Conservation (phyloP, 768 basidiomycete species). For the Peribolospora baueri region DNA sequence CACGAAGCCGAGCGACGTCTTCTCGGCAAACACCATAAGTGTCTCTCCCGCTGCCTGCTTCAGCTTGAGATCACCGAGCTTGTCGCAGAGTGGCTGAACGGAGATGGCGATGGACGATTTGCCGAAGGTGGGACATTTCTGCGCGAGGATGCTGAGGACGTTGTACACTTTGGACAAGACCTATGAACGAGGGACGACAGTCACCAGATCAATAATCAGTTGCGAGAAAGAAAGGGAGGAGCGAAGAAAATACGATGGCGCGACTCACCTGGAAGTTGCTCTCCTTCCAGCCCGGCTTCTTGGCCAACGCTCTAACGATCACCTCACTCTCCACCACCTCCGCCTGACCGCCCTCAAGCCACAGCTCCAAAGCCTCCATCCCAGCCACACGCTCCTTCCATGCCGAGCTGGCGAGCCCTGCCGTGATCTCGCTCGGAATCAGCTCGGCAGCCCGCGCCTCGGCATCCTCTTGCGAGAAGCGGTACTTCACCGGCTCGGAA, state of each 20-base stretch:
- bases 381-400: slow-evolving; percentile 83
- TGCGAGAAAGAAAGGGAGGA: background rate
- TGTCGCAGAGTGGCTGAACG: slow-evolving; percentile 63
- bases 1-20: slow-evolving; percentile 80
- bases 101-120: slow-evolving; percentile 60
- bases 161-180: slow-evolving; percentile 75
- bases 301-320: slow-evolving; percentile 57
- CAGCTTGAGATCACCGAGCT: slow-evolving; percentile 82
- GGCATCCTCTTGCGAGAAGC: slow-evolving; percentile 75
- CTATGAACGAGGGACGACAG: slow-evolving; percentile 21
- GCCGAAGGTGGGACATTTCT: slow-evolving; percentile 58
- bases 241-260: background rate
- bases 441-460: slow-evolving; percentile 47
- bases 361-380: slow-evolving; percentile 57
- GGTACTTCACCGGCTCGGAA: slow-evolving; percentile 72
- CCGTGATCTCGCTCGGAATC: slow-evolving; percentile 44
- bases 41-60: slow-evolving; percentile 90
- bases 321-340: slow-evolving; percentile 57
- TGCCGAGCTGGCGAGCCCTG: slow-evolving; percentile 56
- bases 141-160: slow-evolving; percentile 45
- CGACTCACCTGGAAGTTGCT: slow-evolving; percentile 78
- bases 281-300: slow-evolving; percentile 82
- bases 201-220: background rate
- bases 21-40: slow-evolving; percentile 61
- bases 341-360: slow-evolving; percentile 46